Evolutionary conservation across 164 flowering plant genomes (phyloP).

Genomic region (Hamamelis virginiana): DNA sequence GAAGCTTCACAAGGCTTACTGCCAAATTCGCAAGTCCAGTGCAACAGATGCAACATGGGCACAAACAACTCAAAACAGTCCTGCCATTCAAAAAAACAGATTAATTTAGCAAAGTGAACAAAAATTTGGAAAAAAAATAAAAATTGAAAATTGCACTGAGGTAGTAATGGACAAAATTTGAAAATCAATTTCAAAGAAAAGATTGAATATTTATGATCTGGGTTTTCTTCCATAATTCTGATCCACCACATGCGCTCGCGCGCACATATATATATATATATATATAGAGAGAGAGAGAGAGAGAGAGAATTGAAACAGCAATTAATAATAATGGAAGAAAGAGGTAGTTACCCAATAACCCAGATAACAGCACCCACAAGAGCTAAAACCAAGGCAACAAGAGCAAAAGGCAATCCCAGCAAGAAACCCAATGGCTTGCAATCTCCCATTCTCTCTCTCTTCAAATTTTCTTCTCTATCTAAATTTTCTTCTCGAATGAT

Average conservation of each 20-base stretch:
- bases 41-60: slow-evolving; percentile 72
- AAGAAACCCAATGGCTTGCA: slow-evolving; percentile 58
- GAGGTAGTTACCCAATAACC: slow-evolving; percentile 53
- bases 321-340: too few species aligned
- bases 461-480: neutral
- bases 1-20: slow-evolving; percentile 51
- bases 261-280: too few species aligned
- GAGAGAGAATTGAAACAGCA: too few species aligned
- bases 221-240: too few species aligned
- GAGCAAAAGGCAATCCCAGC: slow-evolving; percentile 49
- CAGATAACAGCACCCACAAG: slow-evolving; percentile 41
- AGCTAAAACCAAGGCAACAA: slow-evolving; percentile 38
- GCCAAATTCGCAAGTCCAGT: slow-evolving; percentile 57
- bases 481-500: too few species aligned
- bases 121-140: neutral
- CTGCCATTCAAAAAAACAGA: slow-evolving; percentile 29
- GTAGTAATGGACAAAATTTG: too few species aligned
- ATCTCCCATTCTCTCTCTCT: slow-evolving; percentile 17
- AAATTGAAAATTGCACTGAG: neutral
- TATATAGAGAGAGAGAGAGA: too few species aligned
- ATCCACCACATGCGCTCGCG: too few species aligned
- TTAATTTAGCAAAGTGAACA: neutral
- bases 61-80: slow-evolving; percentile 56
- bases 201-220: too few species aligned
- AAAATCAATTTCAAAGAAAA: too few species aligned